Base-by-base conservation (phyloP, 768 basidiomycete genomes). In the Cystobasidium ongulense region DNA sequence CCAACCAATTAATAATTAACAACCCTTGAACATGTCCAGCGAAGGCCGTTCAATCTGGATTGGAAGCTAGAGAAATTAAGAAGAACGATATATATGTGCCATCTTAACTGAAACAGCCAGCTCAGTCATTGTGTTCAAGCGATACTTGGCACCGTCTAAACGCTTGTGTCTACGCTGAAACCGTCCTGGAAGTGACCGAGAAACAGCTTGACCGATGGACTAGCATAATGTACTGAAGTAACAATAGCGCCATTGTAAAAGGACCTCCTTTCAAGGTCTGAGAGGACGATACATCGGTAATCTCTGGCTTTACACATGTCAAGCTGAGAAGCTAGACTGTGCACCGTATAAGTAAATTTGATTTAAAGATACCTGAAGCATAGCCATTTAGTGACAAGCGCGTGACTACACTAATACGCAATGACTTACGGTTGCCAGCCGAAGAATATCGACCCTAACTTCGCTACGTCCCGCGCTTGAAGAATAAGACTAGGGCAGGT, bases 351-450 rank as follows among this genome's bases (percentile, higher is more conserved):
- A 7, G 39, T 8, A 41, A 41, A 41, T 8, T 41, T 8, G 8
- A 18, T 41, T 41, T 18, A 41, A 18, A 41, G 39, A 41, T 41
- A 41, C 8, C 29, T 54, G n/a, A n/a, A 29, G 31, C 43, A 64
- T 61, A 61, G 31, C 17, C 11, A 13, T 33, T 13, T 46, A 13
- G 13, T 11, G 35, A 39, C 63, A 33, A 64, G 35, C 13, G 63
- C 35, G 15, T 15, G 25, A 33, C 8, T 64, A 35, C 35, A 36
- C 17, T 13, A 35, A n/a, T 13, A 59, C 11, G 25, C 15, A 46
- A 18, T 43, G 10, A 67, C 46, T 27, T 71, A 59, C n/a, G 68
- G 68, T 54, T 71, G 68, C 68, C 68, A 71, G 18, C 68, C 68
- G 31, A 25, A 31, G 57, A 62, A 75, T 1, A 75, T 75, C 18